Evolutionary conservation across 2,329 filamentous ascomycete genomes (phyloP).

Genomic region (Madurella fahalii): DNA sequence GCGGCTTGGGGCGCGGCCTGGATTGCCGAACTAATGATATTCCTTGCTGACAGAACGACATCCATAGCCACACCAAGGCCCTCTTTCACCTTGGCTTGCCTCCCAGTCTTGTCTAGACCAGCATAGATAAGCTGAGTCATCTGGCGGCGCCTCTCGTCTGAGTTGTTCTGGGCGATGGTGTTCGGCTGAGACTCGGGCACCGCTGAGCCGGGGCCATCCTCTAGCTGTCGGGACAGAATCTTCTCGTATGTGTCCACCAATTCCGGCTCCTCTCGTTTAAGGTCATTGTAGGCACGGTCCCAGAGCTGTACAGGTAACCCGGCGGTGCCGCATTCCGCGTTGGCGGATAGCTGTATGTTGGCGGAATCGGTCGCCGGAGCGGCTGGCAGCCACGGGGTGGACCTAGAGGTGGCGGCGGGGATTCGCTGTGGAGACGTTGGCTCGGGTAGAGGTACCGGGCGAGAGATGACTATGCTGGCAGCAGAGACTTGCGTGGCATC

Average conservation of each 20-base stretch:
- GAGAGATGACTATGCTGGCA: neutral
- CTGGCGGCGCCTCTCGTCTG: neutral
- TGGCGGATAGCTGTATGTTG: neutral
- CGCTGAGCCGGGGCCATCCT: neutral
- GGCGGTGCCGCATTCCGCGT: too few species aligned
- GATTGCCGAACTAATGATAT: slow-evolving; percentile 17
- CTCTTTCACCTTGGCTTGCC: neutral
- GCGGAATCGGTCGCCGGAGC: neutral
- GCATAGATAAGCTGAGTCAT: slow-evolving; percentile 6
- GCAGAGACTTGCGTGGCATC: neutral
- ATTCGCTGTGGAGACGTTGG: neutral
- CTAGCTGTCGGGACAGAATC: neutral
- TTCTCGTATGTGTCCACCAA: slow-evolving; percentile 6
- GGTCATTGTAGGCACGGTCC: slow-evolving; percentile 1
- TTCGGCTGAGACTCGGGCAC: slow-evolving; percentile 8
- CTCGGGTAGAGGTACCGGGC: neutral
- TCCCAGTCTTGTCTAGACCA: neutral
- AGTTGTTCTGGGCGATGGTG: slow-evolving; percentile 3
- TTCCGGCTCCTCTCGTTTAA: slow-evolving; percentile 9
- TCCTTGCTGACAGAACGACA: too few species aligned
- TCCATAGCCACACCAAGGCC: too few species aligned
- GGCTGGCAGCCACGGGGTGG: neutral
- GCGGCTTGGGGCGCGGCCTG: slow-evolving; percentile 32
- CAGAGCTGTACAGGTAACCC: slow-evolving; percentile 2
- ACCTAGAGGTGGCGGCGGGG: neutral